Evolutionary conservation across 2,329 filamentous ascomycete genomes (phyloP), one percentile per base, ranked within the genome.

Genomic region (Pezicula radicicola): DNA sequence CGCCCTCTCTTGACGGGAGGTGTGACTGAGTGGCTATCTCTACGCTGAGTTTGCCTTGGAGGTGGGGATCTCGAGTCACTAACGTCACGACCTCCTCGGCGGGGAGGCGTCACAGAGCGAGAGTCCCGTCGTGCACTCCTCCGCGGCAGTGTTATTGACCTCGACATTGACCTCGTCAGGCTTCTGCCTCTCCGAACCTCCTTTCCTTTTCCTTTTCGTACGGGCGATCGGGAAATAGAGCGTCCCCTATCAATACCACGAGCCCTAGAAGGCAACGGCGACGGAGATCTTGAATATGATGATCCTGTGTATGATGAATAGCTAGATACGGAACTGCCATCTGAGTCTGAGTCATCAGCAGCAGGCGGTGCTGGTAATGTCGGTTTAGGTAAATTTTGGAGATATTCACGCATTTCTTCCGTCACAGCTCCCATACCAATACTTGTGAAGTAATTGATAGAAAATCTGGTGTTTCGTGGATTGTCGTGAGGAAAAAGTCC

Each of bases 391-490:
- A 95, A 83, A 65, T 91, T 96, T 68, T 92, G 88, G 51, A 99
- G 79, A 66, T 87, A 85, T 64, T 95, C 90, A 69, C 94, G 86
- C 91, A 97, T 96, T 60, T 91, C 89, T 67, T 99, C 94, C 2
- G 94, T 99, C 55, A 99, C 79, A 21, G 83, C 84, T 67, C 94
- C 94, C 89, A 99, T 95, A 53, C 92, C 91, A 63, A 99, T 96
- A 64, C 91, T 94, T 9, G 94, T 99, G 70, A 99, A 97, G 78
- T 97, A 99, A 73, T 99, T 99, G 84, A 99, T 96, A 47, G 92
- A 90, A 77, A 99, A 99, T 49, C 93, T 85, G 37, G 92, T 91
- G 71, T 97, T 94, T 66, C 89, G 86, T 21, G 91, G 84, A 64
- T 91, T 90, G 68, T 97, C 92, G 55, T 78, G 87, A 0, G 94